Evolutionary conservation across 257 asterid genomes (phyloP).

Genomic region (Primulina tabacum): DNA sequence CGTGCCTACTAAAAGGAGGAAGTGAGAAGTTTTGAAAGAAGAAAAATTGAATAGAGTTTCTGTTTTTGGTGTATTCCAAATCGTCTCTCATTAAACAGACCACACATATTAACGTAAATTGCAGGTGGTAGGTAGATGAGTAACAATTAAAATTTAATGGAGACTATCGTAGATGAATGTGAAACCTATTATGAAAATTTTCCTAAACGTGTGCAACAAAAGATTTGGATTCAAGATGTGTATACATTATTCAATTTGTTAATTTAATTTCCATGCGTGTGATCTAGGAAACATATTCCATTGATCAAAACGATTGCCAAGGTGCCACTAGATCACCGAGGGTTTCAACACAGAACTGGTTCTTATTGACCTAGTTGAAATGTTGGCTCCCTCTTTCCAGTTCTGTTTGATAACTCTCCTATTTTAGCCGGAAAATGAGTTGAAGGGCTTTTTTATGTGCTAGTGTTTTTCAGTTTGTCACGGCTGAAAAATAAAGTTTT

Average conservation of each 20-base stretch:
- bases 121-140: background rate
- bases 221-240: background rate
- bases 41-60: background rate
- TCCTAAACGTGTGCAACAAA: background rate
- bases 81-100: too few species aligned
- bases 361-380: background rate
- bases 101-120: too few species aligned
- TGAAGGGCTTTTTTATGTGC: too few species aligned
- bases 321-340: background rate
- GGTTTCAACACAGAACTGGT: background rate
- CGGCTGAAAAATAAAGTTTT: too few species aligned
- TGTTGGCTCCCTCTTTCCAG: background rate
- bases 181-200: background rate
- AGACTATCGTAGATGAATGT: background rate
- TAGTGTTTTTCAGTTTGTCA: too few species aligned
- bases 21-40: conserved; percentile 1
- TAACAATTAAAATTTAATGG: background rate
- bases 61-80: conserved; percentile 16
- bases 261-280: too few species aligned
- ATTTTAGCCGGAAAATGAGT: too few species aligned
- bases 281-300: too few species aligned
- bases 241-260: too few species aligned
- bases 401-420: too few species aligned
- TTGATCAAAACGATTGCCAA: background rate
- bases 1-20: background rate